These are phyloP conservation scores for Mrakiaceae sp. DNA, from an alignment of 1,284 basidiomycete species.

Conservation along the genomic window DNA sequence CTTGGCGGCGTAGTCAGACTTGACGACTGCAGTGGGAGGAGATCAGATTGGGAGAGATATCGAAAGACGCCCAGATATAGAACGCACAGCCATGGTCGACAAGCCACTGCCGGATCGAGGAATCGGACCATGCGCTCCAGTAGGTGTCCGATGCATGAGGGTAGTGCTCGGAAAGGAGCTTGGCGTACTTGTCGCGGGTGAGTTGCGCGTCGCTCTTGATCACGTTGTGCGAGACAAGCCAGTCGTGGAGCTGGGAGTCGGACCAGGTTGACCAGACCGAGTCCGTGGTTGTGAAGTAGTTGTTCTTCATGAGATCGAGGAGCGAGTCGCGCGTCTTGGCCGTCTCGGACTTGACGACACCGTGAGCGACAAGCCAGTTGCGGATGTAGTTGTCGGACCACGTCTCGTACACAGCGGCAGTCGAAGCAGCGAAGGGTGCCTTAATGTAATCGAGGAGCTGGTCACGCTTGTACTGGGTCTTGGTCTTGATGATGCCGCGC, in stretches of 20 bases:
- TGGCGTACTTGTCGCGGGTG: slow-evolving; percentile 56
- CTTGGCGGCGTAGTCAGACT: slow-evolving; percentile 51
- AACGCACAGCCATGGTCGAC: slow-evolving; percentile 48
- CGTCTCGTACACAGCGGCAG: slow-evolving; percentile 59
- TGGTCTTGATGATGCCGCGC: slow-evolving; percentile 58
- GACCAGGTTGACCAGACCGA: slow-evolving; percentile 60
- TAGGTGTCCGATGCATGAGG: slow-evolving; percentile 52
- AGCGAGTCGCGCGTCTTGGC: slow-evolving; percentile 59
- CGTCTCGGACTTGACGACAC: slow-evolving; percentile 48
- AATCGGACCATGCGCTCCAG: slow-evolving; percentile 65
- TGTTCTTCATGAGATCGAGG: slow-evolving; percentile 51
- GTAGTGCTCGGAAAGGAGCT: slow-evolving; percentile 67
- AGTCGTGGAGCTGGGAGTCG: slow-evolving; percentile 32
- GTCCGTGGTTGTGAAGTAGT: slow-evolving; percentile 33
- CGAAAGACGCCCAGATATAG: not conserved
- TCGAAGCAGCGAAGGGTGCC: slow-evolving; percentile 51
- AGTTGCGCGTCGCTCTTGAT: slow-evolving; percentile 43
- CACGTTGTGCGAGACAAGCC: slow-evolving; percentile 38
- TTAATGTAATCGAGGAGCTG: slow-evolving; percentile 58
- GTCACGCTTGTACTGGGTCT: slow-evolving; percentile 50
- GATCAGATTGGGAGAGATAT: not conserved
- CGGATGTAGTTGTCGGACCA: slow-evolving; percentile 77
- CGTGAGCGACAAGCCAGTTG: slow-evolving; percentile 70
- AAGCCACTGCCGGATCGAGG: slow-evolving; percentile 64
- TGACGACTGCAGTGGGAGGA: slow-evolving; percentile 38